Evolutionary conservation across 2,329 filamentous ascomycete species (phyloP), one percentile per base, ranked within the genome.

Genomic region (Coleophoma eucalyptorum): DNA sequence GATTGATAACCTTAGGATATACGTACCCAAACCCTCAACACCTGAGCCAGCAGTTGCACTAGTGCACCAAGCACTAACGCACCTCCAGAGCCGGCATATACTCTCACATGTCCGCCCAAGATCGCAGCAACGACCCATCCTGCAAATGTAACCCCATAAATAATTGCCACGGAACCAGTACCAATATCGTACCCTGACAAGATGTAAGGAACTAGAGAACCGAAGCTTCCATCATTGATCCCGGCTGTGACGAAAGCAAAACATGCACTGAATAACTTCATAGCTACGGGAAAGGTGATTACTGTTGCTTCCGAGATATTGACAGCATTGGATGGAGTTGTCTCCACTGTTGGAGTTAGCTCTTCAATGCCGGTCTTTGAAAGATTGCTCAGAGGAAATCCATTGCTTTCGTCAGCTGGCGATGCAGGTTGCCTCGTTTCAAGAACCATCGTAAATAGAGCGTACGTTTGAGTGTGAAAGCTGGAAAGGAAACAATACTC

Each of bases 221-320:
- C 84, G 1, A 86, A 68, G 53, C 77, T 83, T 32, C 83, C 83
- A 61, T 87, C 84, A 50, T 85, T 87, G 44, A 80, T 71, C 0
- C 84, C 83, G 0, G 83, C 81, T 31, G 83, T 80, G 59, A 87
- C 84, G 68, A 86, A 87, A 0, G 80, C 82, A 55, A 84, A 78
- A 0, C 76, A 77, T 2, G 78, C 74, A 41, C 78, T 78, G 35
- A 77, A 49, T 2, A 86, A 65, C 60, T 81, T 83, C 34, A 79
- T 13, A n/a, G 42, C 19, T 19, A 21, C 15, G 41, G 41, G 8
- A 12, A 43, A 21, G 20, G 41, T 43, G 20, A 43, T 15, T n/a
- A 8, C 35, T 8, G 35, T 18, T 38, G 35, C 35, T 11, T 38
- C 35, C 13, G 35, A n/a, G 16, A 38, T 6, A 38, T 6, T 12